Base-by-base conservation (phyloP, 148 eudicot species). In the Rhododendron vialii region DNA sequence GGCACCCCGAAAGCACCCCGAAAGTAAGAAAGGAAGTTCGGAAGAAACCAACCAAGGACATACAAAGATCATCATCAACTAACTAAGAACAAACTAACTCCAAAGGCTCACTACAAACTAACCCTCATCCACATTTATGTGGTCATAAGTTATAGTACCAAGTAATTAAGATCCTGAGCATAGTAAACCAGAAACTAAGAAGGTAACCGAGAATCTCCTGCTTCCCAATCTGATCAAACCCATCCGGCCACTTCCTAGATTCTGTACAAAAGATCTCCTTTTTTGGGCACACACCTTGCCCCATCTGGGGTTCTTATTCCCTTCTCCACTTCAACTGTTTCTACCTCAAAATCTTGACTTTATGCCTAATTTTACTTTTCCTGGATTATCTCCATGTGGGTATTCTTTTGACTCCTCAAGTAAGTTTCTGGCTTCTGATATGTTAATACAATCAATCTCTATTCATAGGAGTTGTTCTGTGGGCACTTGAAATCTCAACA, bases 271-370 rank as follows among this genome's bases (percentile, higher is more conserved):
- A 80, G 61, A 78, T 28, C 11, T 48, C 7, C 51, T 78, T 33
- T 47, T n/a, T 11, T 41, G 30, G 43, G 67, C 36, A 24, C 22
- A 41, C 75, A 65, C 22, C 55, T 83, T 41, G 51, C 76, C 43
- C 84, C 85, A 83, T 57, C 24, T 50, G 61, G 51, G 24, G 35
- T 83, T 69, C 65, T 73, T 38, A 50, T 84, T 84, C 85, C 55
- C 85, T 73, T 73, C 47, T 30, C 20, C 80, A 84, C 80, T 84
- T 73, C 35, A 33, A 50, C 20, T 17, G 12, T 71, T 47, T 48
- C 55, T 38, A 13, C 18, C 36, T 73, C 41, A 69, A 61, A 71
- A 69, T 50, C n/a, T 84, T 74, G 67, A 73, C 67, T 51, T 74
- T 50, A 50, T 74, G 50, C 85, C 51, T 71, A 38, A 17, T 84